A percentile compares a stretch with the other conserved stretches of the same genome.
Evolutionary conservation across 73 alveolate species (phyloP).

Genomic region (Paramecium tetraurelia): DNA sequence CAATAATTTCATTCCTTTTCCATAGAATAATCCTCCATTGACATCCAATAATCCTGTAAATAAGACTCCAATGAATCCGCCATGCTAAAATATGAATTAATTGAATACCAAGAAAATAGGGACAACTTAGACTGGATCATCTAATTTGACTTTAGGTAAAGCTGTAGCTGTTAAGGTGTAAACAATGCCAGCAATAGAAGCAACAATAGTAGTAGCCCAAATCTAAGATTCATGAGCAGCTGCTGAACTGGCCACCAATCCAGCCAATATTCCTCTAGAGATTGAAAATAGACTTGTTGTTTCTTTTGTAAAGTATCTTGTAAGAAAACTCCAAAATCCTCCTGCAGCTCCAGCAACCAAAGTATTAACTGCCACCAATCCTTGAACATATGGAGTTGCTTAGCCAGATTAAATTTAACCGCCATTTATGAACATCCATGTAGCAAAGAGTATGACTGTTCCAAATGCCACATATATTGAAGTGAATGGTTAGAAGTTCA

Average conservation of each 20-base stretch:
- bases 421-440: slow-evolving; percentile 6
- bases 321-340: slow-evolving; percentile 4
- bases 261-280: slow-evolving; percentile 11
- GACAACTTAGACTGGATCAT: slow-evolving; percentile 19
- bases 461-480: slow-evolving; percentile 32
- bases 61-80: slow-evolving; percentile 13
- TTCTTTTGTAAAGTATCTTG: background rate
- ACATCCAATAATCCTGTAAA: slow-evolving; percentile 18
- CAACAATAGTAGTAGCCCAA: slow-evolving; percentile 10
- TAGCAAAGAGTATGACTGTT: background rate
- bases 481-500: background rate
- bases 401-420: background rate
- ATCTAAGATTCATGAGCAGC: background rate
- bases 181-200: background rate
- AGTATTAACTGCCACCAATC: slow-evolving; percentile 13
- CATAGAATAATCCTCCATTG: background rate
- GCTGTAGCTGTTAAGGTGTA: background rate
- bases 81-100: background rate
- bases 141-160: background rate
- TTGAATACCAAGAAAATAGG: background rate
- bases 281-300: background rate
- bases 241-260: slow-evolving; percentile 2
- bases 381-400: background rate
- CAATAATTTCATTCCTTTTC: background rate
- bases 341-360: slow-evolving; percentile 5